A percentile compares a stretch with the other conserved stretches of the same genome.
Conservation (phyloP, 768 basidiomycete genomes). For the Mycena leptocephala region DNA sequence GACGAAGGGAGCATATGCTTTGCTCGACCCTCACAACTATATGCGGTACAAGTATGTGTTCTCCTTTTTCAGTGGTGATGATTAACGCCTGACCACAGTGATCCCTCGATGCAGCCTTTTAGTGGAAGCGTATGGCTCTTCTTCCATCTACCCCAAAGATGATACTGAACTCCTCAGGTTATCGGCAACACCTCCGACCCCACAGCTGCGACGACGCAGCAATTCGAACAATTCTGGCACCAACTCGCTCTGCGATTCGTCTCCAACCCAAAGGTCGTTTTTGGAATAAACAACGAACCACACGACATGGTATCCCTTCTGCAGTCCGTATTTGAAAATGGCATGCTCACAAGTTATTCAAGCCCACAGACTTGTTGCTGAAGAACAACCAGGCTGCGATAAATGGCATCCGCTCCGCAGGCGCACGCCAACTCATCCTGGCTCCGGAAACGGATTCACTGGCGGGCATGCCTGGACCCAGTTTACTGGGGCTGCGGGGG, state of each 20-base stretch:
- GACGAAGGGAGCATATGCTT: conserved; percentile 58
- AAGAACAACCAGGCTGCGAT: conserved; percentile 63
- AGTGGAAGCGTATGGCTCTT: conserved; percentile 56
- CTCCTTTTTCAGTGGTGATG: neutral
- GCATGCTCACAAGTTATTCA: neutral
- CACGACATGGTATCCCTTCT: conserved; percentile 56
- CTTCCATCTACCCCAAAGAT: no score
- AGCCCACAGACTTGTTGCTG: conserved; percentile 61
- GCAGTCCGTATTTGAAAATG: neutral
- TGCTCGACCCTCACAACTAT: conserved; percentile 65
- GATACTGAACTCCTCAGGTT: conserved; percentile 45
- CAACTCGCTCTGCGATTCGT: conserved; percentile 60
- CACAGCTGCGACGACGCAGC: conserved; percentile 60
- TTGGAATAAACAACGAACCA: conserved; percentile 65
- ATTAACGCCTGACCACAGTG: conserved; percentile 42
- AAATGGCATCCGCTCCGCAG: conserved; percentile 57
- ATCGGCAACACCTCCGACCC: conserved; percentile 63
- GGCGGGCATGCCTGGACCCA: conserved; percentile 64
- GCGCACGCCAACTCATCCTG: conserved; percentile 60
- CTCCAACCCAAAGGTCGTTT: conserved; percentile 60
- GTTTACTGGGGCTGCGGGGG: conserved; percentile 47
- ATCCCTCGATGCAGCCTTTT: conserved; percentile 61
- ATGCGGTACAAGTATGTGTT: conserved; percentile 63
- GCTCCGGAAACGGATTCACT: conserved; percentile 66
- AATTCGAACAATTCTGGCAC: conserved; percentile 61